A percentile compares a stretch with the other conserved stretches of the same genome.
phyloP scores from a whole-genome alignment of 2,329 filamentous ascomycete genomes.

The Beauveria sp. region DNA sequence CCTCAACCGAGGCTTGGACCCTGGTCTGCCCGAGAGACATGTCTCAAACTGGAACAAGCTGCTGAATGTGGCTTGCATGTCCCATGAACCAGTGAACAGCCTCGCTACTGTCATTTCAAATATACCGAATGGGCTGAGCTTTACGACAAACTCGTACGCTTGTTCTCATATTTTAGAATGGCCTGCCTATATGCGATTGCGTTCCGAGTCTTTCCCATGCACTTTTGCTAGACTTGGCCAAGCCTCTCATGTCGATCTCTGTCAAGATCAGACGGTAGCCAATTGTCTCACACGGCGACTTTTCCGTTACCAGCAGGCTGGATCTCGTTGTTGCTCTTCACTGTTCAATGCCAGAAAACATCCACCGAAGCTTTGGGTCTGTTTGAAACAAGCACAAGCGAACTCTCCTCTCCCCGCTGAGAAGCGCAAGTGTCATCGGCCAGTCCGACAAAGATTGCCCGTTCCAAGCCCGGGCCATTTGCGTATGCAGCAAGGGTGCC shows the following conservation, averaged over 20 bases:
- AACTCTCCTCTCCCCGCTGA: neutral
- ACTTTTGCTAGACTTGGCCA: too few relatives aligned
- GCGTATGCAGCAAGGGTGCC: neutral
- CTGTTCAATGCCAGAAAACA: too few relatives aligned
- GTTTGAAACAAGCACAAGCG: neutral
- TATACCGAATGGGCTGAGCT: too few relatives aligned
- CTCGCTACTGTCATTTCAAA: neutral
- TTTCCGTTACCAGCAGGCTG: too few relatives aligned
- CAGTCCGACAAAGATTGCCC: neutral
- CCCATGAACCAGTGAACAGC: neutral
- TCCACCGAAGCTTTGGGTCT: neutral
- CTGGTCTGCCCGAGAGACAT: neutral
- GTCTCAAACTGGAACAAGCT: neutral
- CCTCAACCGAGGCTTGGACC: neutral
- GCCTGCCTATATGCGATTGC: too few relatives aligned
- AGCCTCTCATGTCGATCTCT: too few relatives aligned
- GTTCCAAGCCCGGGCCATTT: neutral
- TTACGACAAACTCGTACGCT: too few relatives aligned
- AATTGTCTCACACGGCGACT: too few relatives aligned
- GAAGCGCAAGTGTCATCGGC: slow-evolving; percentile 1
- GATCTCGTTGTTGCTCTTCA: too few relatives aligned
- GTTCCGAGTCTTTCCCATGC: too few relatives aligned
- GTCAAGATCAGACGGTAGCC: too few relatives aligned
- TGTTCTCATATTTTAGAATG: too few relatives aligned
- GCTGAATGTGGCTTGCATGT: neutral